These are phyloP conservation scores for Pneumocystis sp. DNA, from an alignment of 1,139 yeast species.

Conservation along the genomic window DNA sequence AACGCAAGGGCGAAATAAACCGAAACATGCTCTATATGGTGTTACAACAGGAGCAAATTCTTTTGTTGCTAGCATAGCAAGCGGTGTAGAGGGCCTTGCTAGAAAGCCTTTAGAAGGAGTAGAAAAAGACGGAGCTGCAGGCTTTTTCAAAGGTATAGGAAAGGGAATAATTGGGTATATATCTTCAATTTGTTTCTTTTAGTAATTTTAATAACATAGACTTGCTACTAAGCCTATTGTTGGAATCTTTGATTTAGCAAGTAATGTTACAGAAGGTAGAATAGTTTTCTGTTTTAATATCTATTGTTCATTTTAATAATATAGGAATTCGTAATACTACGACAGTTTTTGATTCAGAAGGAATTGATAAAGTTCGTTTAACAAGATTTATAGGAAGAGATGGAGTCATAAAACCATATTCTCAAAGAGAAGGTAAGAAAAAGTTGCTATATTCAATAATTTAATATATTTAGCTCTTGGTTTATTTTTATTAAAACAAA, in stretches of 20 bases:
- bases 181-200: not conserved
- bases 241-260: constrained; percentile 85
- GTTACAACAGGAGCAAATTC: constrained; percentile 80
- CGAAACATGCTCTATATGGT: constrained; percentile 81
- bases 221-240: constrained; percentile 93
- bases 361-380: constrained; percentile 63
- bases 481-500: constrained; percentile 74
- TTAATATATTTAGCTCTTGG: constrained; percentile 34
- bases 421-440: constrained; percentile 57
- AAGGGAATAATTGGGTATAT: constrained; percentile 67
- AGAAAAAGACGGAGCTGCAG: constrained; percentile 65
- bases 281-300: not conserved
- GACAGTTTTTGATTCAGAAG: constrained; percentile 71
- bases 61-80: constrained; percentile 67
- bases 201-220: not conserved
- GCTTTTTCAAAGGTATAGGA: constrained; percentile 86
- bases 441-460: not conserved
- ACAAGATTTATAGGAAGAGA: constrained; percentile 64
- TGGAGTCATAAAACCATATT: constrained; percentile 56
- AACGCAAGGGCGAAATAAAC: constrained; percentile 59
- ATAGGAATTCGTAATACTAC: constrained; percentile 79
- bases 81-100: constrained; percentile 85
- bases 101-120: constrained; percentile 86
- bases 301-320: not conserved
- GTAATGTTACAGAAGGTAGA: constrained; percentile 58